Evolutionary conservation across 495 filamentous ascomycete species (phyloP), one percentile per base, ranked within the genome.

Genomic region (Parmelia sp.): DNA sequence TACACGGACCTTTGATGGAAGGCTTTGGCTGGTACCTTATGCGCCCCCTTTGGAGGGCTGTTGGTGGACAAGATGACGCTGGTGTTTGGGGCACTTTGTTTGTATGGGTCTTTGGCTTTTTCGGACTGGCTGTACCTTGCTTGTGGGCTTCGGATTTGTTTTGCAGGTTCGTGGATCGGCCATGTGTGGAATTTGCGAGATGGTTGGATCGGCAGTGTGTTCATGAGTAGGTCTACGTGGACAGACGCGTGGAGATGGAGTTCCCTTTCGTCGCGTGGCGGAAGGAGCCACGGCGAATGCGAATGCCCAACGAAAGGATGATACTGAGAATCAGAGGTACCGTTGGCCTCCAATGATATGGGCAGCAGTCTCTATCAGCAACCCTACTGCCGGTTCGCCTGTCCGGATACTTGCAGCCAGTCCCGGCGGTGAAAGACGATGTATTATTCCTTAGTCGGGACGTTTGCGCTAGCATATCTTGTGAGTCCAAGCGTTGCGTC

Each of bases 31-130:
- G 45, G 10, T 11, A 14, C 45, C 12, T 49, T 49, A 49, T 14
- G 10, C 45, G 45, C 45, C 23, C 45, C 45, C 23, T 49, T 49
- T 25, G 21, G 44, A 25, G 11, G 9, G 19, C 21, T 23, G 4
- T 45, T 8, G n/a, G n/a, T n/a, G n/a, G n/a, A n/a, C n/a, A 45
- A 45, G 42, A n/a, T 45, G 42, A 45, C n/a, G 45, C 45, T 51
- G 23, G 10, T 51, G 25, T 51, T 27, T 27, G 23, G 25, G 45
- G 7, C 12, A 7, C 27, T 27, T 29, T 27, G 1, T 51, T 31
- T 21, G 49, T 53, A 14, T 53, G 27, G 12, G 6, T 19, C 17
- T 17, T 4, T 53, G 49, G 49, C 1, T 2, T 9, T 17, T 31
- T 17, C 11, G 27, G 25, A 29, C 31, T 29, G 12, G 25, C 1